Evolutionary conservation across 805 yeast species (phyloP).

Genomic region (Wickerhamomyces bovis): DNA sequence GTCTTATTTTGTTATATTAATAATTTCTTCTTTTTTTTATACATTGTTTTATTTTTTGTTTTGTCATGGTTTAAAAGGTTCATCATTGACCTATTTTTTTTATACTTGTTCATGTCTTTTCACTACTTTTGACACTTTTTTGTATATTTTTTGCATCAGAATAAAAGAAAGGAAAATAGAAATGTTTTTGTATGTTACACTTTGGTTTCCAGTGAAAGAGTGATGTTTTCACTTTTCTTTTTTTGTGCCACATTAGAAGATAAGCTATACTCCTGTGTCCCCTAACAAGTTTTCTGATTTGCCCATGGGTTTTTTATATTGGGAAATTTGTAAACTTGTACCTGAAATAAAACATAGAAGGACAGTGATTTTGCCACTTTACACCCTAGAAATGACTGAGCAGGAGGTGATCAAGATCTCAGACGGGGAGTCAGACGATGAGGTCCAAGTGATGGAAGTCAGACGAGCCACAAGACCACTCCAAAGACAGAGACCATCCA

Average conservation of each 20-base stretch:
- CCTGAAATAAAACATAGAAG: background rate
- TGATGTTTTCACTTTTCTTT: background rate
- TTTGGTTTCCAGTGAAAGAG: background rate
- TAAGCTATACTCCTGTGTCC: background rate
- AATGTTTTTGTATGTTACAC: background rate
- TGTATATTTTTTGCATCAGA: background rate
- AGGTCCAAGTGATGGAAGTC: conserved; percentile 13
- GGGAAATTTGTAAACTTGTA: background rate
- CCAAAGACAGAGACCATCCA: conserved; percentile 7
- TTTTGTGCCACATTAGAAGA: no score
- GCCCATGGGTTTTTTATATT: no score
- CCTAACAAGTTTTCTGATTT: background rate
- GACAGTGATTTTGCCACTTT: background rate
- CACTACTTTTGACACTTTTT: background rate
- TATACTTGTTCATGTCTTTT: background rate
- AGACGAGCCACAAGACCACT: conserved; percentile 14
- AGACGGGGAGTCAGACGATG: conserved; percentile 24
- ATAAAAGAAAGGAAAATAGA: background rate
- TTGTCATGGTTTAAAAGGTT: background rate
- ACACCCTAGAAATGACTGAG: background rate
- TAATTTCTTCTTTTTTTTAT: conserved; percentile 10
- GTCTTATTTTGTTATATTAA: conserved; percentile 4
- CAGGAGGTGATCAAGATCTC: conserved; percentile 14
- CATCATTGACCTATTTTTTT: background rate
- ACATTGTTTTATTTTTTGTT: conserved; percentile 3